A percentile compares a stretch with the other conserved stretches of the same genome.
Evolutionary conservation across 2,329 filamentous ascomycete species (phyloP).

Genomic region (Trichophaea hybrida): DNA sequence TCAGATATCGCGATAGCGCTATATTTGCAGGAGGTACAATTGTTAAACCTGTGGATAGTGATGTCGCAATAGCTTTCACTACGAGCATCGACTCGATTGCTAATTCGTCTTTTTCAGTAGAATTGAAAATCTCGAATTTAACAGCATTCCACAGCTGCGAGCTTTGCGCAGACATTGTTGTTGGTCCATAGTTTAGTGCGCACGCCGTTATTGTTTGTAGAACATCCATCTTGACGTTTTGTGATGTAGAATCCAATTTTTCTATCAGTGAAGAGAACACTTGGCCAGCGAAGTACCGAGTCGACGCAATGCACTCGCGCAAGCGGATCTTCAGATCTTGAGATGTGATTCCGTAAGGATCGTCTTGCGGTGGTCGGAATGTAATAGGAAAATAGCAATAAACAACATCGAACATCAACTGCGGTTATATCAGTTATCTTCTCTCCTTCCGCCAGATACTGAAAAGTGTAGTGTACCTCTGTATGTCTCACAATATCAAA

Average conservation of each 20-base stretch:
- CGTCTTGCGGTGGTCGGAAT: constrained; percentile 53
- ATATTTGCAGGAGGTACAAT: constrained; percentile 31
- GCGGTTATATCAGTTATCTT: background rate
- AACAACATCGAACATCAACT: constrained; percentile 48
- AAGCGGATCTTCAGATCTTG: constrained; percentile 52
- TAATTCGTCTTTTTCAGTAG: constrained; percentile 46
- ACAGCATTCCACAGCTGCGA: constrained; percentile 53
- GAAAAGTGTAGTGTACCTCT: constrained; percentile 34
- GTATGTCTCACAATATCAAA: constrained; percentile 49
- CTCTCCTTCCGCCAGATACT: background rate
- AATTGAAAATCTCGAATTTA: constrained; percentile 54
- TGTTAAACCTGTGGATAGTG: constrained; percentile 37
- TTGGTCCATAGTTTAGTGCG: constrained; percentile 43
- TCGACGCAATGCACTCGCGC: constrained; percentile 49
- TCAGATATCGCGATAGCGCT: constrained; percentile 41
- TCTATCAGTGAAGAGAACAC: constrained; percentile 53
- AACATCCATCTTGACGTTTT: constrained; percentile 54
- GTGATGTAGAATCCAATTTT: constrained; percentile 53
- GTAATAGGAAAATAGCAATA: constrained; percentile 63
- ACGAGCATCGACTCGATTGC: constrained; percentile 44
- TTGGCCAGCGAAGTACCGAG: constrained; percentile 48
- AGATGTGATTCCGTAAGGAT: constrained; percentile 54
- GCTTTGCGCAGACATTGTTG: constrained; percentile 47
- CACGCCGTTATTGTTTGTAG: constrained; percentile 48
- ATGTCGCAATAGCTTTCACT: constrained; percentile 41